phyloP scores from a whole-genome alignment of 768 basidiomycete genomes.

The Pleurotus cornucopiae region DNA sequence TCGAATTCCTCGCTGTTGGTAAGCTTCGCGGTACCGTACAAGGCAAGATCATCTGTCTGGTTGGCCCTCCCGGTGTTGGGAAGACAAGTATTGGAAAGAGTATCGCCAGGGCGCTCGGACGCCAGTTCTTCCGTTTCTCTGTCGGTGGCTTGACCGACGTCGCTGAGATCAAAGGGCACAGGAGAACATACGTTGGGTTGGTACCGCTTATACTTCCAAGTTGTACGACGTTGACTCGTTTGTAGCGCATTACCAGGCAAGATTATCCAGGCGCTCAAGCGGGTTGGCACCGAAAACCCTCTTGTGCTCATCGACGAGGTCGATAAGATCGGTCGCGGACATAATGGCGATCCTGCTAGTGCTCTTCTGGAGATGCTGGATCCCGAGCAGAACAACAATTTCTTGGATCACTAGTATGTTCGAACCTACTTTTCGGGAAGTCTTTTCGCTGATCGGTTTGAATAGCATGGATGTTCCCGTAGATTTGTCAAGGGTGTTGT shows the following conservation, averaged over 20 bases:
- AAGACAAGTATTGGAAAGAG: constrained; percentile 97
- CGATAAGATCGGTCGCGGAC: constrained; percentile 89
- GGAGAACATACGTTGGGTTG: constrained; percentile 93
- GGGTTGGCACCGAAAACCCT: constrained; percentile 91
- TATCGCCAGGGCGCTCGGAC: constrained; percentile 83
- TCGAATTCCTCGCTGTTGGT: constrained; percentile 94
- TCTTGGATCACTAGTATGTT: constrained; percentile 91
- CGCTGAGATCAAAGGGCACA: constrained; percentile 97
- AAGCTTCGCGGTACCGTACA: constrained; percentile 92
- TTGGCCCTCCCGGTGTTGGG: constrained; percentile 96
- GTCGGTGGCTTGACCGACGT: constrained; percentile 97
- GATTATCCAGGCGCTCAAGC: constrained; percentile 91
- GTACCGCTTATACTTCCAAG: constrained; percentile 19
- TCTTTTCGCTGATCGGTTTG: constrained; percentile 7
- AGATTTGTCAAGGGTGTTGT: constrained; percentile 92
- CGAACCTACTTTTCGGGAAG: neutral
- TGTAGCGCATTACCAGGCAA: constrained; percentile 85
- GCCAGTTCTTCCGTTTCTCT: constrained; percentile 95
- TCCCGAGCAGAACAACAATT: constrained; percentile 91
- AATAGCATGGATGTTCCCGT: constrained; percentile 92
- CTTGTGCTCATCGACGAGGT: constrained; percentile 94
- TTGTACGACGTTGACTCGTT: neutral
- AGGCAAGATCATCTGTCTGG: constrained; percentile 96
- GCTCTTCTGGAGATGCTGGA: constrained; percentile 92
- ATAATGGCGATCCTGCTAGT: constrained; percentile 90